phyloP scores from a whole-genome alignment of 2,329 filamentous ascomycete genomes.

The Trichoderma sp. region DNA sequence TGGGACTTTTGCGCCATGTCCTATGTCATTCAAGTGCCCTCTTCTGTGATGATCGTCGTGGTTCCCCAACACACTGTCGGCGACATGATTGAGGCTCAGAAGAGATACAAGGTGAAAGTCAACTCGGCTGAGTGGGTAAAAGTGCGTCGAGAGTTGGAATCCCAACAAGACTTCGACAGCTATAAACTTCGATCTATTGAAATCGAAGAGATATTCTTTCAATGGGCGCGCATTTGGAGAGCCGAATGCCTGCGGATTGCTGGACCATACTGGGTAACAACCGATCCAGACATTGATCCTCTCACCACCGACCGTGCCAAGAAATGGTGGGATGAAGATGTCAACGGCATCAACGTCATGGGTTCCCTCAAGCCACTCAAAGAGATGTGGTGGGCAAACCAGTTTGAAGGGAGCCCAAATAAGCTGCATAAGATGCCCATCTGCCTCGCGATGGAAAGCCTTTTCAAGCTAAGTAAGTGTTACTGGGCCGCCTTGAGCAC shows the following conservation, averaged over 20 bases:
- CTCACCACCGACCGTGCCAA: background rate
- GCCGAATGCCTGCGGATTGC: background rate
- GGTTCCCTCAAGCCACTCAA: background rate
- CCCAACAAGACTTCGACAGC: background rate
- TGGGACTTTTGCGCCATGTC: constrained; percentile 27
- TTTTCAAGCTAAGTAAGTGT: constrained; percentile 29
- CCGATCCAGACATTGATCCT: background rate
- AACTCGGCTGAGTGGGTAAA: background rate
- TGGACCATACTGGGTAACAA: background rate
- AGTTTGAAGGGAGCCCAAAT: constrained; percentile 18
- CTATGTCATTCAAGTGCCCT: constrained; percentile 22
- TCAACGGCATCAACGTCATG: constrained; percentile 1
- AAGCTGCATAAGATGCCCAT: constrained; percentile 17
- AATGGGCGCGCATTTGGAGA: background rate
- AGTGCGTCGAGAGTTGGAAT: background rate
- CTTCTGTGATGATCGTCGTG: constrained; percentile 27
- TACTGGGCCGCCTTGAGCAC: background rate
- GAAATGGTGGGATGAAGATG: background rate
- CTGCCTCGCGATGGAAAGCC: constrained; percentile 16
- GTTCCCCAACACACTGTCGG: constrained; percentile 28
- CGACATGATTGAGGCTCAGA: constrained; percentile 19
- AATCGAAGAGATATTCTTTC: background rate
- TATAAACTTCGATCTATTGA: background rate
- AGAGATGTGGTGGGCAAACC: constrained; percentile 21
- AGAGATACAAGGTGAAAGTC: constrained; percentile 18